Evolutionary conservation across 2,329 filamentous ascomycete genomes (phyloP), one percentile per base, ranked within the genome.

Genomic region (Colletotrichum melonis): DNA sequence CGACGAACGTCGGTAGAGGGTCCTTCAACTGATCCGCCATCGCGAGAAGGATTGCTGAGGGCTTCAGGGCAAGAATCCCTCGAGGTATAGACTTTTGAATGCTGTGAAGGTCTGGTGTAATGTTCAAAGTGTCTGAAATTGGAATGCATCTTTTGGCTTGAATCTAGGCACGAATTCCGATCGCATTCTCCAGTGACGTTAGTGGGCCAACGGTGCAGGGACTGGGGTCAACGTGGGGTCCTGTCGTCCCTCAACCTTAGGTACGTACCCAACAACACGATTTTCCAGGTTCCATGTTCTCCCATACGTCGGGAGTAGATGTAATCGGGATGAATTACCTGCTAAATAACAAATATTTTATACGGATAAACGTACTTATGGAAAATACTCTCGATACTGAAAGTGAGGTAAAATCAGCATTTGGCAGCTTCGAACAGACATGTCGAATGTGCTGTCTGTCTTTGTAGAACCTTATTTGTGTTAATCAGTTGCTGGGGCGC

Each of bases 1-100:
- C 87, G 16, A 89, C 87, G 70, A 94, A 85, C 22, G 86, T 90
- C 26, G 90, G 90, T 69, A 92, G 90, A 12, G 83, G 72, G 2
- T 76, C 56, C 14, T 83, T 80, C 81, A 84, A 83, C 52, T 66
- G 67, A n/a, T 67, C 72, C 22, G 71, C 54, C 70, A 72, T 74
- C 14, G 52, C 57, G 52, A 32, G 14, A 16, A 16, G n/a, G 19
- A 1, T 16, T 16, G 7, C 7, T 54, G 22, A 19, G n/a, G 16
- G 28, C 16, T 35, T 42, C 38, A 16, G 42, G 19, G n/a, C 19
- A 52, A 12, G 1, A 11, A 7, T 59, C 38, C 28, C 5, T 49
- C 52, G 22, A 22, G n/a, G 28, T 9, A 4, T 2, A 5, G 4
- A 49, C 42, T 63, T 28, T 5, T 6, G 14, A 16, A 35, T 30